Percentiles rank a stretch among this genome's conserved stretches.
Conservation (phyloP, 345 rosid genomes). For the Citrus maxima region DNA sequence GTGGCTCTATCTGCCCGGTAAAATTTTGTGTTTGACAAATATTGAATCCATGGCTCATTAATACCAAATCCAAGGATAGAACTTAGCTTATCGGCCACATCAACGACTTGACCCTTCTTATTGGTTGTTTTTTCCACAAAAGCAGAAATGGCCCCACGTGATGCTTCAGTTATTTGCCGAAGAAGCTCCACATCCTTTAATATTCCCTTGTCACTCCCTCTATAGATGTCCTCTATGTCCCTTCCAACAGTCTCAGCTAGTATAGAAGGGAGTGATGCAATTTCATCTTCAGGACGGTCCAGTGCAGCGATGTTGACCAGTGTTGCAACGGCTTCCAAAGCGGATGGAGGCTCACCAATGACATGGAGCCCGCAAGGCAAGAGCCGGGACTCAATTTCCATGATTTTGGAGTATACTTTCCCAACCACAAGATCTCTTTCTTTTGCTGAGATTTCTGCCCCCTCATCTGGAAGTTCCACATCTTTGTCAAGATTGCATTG, state of each 20-base stretch:
- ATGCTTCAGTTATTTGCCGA: slow-evolving; percentile 86
- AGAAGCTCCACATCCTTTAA: slow-evolving; percentile 96
- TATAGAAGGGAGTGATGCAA: slow-evolving; percentile 69
- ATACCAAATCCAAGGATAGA: slow-evolving; percentile 92
- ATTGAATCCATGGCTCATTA: slow-evolving; percentile 95
- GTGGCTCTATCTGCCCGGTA: slow-evolving; percentile 85
- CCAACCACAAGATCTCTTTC: slow-evolving; percentile 93
- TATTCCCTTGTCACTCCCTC: slow-evolving; percentile 85
- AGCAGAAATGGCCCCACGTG: slow-evolving; percentile 81
- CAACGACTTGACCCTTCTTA: slow-evolving; percentile 85
- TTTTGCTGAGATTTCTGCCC: slow-evolving; percentile 57
- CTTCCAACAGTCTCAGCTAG: slow-evolving; percentile 81
- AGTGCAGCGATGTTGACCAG: slow-evolving; percentile 92
- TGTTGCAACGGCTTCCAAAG: slow-evolving; percentile 96
- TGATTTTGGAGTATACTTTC: slow-evolving; percentile 93
- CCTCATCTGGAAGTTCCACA: slow-evolving; percentile 85
- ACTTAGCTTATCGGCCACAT: slow-evolving; percentile 67
- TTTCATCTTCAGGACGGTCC: slow-evolving; percentile 83
- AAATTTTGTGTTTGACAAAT: slow-evolving; percentile 79
- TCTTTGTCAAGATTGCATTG: slow-evolving; percentile 99
- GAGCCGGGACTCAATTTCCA: slow-evolving; percentile 97
- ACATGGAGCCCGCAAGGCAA: slow-evolving; percentile 95
- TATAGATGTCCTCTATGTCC: slow-evolving; percentile 77
- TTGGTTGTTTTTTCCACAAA: slow-evolving; percentile 81
- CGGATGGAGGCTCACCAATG: slow-evolving; percentile 98